Conservation (phyloP, 305 asterid species). For the Petunia hybrid region DNA sequence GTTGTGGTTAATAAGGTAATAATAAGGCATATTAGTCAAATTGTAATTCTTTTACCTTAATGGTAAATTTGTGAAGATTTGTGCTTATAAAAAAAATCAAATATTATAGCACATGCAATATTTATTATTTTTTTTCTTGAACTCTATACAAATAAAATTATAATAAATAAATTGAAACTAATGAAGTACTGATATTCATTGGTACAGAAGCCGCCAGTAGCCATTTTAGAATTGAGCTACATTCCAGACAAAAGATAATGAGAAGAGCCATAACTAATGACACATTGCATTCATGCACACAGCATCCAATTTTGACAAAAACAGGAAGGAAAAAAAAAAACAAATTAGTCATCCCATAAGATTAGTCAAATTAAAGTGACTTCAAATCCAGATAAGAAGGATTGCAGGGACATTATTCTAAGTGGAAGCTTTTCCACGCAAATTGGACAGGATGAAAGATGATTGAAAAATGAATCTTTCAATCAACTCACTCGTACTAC, state of each 20-base stretch:
- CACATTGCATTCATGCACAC: background rate
- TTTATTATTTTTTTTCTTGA: too few species aligned
- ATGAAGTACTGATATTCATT: background rate
- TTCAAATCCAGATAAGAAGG: background rate
- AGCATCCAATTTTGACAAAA: background rate
- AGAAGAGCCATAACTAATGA: background rate
- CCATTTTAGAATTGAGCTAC: background rate
- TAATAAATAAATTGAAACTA: too few species aligned
- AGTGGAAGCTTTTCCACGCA: background rate
- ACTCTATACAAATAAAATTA: too few species aligned
- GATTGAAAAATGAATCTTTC: background rate
- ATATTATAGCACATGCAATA: too few species aligned
- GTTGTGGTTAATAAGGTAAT: too few species aligned
- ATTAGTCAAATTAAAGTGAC: slow-evolving; percentile 19
- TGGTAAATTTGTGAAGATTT: too few species aligned
- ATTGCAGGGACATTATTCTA: background rate
- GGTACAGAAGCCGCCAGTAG: background rate
- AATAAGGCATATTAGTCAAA: too few species aligned
- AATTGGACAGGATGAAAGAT: background rate
- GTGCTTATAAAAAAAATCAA: too few species aligned
- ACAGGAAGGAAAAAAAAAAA: background rate
- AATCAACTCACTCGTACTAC: background rate
- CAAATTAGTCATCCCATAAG: background rate
- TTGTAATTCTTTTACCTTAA: too few species aligned
- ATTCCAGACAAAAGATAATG: background rate